phyloP scores from a whole-genome alignment of 345 rosid genomes.

The Gossypium anomalum region DNA sequence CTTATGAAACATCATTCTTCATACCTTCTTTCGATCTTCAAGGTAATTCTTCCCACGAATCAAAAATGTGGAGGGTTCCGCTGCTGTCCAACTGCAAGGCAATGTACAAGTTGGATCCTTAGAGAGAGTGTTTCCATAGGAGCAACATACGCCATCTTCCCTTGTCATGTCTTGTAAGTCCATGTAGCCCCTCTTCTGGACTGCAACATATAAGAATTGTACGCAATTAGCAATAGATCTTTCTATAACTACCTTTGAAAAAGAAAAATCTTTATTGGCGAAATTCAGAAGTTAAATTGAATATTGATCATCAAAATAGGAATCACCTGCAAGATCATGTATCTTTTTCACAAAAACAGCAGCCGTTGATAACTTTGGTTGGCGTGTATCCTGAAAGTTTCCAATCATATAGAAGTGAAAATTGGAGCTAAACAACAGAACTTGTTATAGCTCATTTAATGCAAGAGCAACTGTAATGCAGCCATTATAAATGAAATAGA shows the following conservation, averaged over 20 bases:
- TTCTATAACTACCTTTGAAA: not conserved
- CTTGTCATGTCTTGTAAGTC: constrained; percentile 67
- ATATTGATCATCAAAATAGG: constrained; percentile 16
- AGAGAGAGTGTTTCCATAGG: constrained; percentile 80
- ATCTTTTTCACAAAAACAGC: constrained; percentile 76
- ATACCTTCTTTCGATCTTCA: constrained; percentile 76
- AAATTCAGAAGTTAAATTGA: not conserved
- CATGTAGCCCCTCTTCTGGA: constrained; percentile 85
- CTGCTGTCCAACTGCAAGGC: constrained; percentile 74
- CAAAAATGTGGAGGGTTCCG: constrained; percentile 79
- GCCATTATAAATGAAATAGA: not conserved
- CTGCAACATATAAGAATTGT: constrained; percentile 33
- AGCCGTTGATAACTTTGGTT: constrained; percentile 63
- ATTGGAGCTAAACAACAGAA: not conserved
- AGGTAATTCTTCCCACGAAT: constrained; percentile 85
- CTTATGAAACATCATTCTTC: constrained; percentile 5
- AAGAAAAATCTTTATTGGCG: constrained; percentile 3
- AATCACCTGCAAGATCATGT: constrained; percentile 88
- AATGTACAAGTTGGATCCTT: constrained; percentile 55
- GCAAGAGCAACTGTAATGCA: not conserved
- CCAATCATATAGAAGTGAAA: constrained; percentile 13
- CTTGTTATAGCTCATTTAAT: constrained; percentile 3
- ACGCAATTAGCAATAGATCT: constrained; percentile 12
- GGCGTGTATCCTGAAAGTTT: constrained; percentile 56
- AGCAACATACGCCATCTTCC: constrained; percentile 54